Percentiles rank a stretch among this genome's conserved stretches.
Conservation (phyloP, 345 rosid genomes). For the Salix suchowensis region DNA sequence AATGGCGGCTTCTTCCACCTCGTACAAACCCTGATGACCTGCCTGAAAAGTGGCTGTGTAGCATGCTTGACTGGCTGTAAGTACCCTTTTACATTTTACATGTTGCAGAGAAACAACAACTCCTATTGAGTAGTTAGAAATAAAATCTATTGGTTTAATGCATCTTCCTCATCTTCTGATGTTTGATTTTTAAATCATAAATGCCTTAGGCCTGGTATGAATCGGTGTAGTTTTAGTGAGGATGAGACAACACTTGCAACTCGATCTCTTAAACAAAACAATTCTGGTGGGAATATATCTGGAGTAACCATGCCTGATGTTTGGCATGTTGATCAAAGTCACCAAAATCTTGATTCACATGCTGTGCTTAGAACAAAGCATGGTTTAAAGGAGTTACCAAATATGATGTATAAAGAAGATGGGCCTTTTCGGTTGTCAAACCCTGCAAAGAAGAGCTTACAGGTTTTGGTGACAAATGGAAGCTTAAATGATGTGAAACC, state of each 20-base stretch:
- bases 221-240: conserved; percentile 66
- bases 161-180: not conserved
- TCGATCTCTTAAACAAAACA: conserved; percentile 42
- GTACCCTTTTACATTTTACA: conserved; percentile 26
- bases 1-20: conserved; percentile 89
- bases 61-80: conserved; percentile 98
- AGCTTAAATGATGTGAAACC: conserved; percentile 39
- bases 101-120: not conserved
- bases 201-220: conserved; percentile 74
- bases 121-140: not conserved
- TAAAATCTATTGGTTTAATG: not conserved
- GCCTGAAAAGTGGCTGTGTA: conserved; percentile 92
- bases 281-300: conserved; percentile 24
- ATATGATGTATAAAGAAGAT: conserved; percentile 38
- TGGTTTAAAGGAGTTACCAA: conserved; percentile 42
- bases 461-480: conserved; percentile 33
- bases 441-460: conserved; percentile 46
- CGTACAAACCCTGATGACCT: conserved; percentile 56
- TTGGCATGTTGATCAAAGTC: conserved; percentile 26
- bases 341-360: conserved; percentile 23
- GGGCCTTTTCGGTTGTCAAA: conserved; percentile 37
- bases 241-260: conserved; percentile 55
- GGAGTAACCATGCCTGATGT: conserved; percentile 21
- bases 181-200: conserved; percentile 7
- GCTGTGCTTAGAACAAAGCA: conserved; percentile 48